phyloP scores from a whole-genome alignment of 2,329 filamentous ascomycete species.

The Aspergillus aculeatus region DNA sequence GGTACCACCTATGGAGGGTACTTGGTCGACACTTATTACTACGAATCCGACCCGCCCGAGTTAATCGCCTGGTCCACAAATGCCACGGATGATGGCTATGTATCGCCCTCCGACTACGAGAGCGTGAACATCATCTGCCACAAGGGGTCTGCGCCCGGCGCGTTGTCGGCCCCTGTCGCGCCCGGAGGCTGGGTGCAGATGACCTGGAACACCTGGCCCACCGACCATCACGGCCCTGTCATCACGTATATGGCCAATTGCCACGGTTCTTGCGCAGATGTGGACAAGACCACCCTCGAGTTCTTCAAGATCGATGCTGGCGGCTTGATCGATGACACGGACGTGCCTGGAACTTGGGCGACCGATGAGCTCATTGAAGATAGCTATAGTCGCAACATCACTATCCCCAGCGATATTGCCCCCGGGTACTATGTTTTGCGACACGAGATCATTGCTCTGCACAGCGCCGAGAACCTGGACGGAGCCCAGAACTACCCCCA shows the following conservation, averaged over 20 bases:
- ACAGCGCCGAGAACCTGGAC: constrained; percentile 41
- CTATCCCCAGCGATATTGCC: constrained; percentile 44
- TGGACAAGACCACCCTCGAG: constrained; percentile 51
- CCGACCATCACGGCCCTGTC: constrained; percentile 60
- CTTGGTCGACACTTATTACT: constrained; percentile 33
- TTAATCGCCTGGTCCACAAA: constrained; percentile 56
- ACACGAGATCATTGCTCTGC: constrained; percentile 53
- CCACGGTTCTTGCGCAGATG: constrained; percentile 52
- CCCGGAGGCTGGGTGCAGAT: constrained; percentile 58
- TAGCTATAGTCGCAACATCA: constrained; percentile 49
- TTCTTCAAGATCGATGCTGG: constrained; percentile 62
- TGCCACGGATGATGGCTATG: constrained; percentile 53
- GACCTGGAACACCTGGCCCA: constrained; percentile 63
- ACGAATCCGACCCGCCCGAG: constrained; percentile 34
- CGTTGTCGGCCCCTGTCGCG: constrained; percentile 51
- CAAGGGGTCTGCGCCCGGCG: constrained; percentile 51
- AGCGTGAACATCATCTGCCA: constrained; percentile 60
- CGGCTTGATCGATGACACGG: constrained; percentile 48
- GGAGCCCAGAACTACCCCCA: constrained; percentile 53
- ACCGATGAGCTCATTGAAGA: constrained; percentile 50
- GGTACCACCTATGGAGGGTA: constrained; percentile 42
- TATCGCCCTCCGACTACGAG: constrained; percentile 43
- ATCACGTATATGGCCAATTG: constrained; percentile 62
- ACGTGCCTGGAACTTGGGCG: constrained; percentile 51
- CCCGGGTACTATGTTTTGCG: constrained; percentile 52